Evolutionary conservation across 139 green algal species (phyloP).

Genomic region (Trebouxia sp.): DNA sequence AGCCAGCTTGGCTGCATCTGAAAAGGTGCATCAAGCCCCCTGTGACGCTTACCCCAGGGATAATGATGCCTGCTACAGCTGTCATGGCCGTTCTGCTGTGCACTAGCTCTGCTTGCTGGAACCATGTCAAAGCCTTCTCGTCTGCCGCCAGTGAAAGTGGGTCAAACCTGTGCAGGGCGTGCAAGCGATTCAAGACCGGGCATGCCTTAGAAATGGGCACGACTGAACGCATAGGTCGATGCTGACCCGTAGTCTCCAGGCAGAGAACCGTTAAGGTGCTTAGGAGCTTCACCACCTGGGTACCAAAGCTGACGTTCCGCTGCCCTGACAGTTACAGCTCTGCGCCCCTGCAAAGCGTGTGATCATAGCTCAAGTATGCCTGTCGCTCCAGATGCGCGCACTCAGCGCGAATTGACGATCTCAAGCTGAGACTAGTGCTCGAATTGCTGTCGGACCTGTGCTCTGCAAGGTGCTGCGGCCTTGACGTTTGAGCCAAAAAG

Average conservation of each 20-base stretch:
- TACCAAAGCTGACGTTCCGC: slow-evolving; percentile 45
- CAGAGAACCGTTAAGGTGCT: slow-evolving; percentile 53
- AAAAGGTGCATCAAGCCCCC: too few relatives aligned
- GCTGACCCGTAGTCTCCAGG: slow-evolving; percentile 60
- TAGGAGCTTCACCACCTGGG: slow-evolving; percentile 44
- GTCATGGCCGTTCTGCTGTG: slow-evolving; percentile 61
- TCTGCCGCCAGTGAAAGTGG: slow-evolving; percentile 83
- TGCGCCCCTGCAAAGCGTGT: background rate
- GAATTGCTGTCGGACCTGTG: background rate
- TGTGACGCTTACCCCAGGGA: slow-evolving; percentile 56
- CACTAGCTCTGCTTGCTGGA: slow-evolving; percentile 68
- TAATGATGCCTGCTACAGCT: slow-evolving; percentile 57
- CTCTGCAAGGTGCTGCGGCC: background rate
- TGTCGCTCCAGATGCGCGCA: too few relatives aligned
- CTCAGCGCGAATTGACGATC: too few relatives aligned
- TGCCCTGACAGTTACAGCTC: slow-evolving; percentile 12
- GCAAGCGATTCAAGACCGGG: too few relatives aligned
- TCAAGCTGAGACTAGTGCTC: too few relatives aligned
- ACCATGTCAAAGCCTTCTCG: slow-evolving; percentile 50
- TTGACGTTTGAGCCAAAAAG: background rate
- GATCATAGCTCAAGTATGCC: slow-evolving; percentile 1
- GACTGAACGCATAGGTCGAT: too few relatives aligned
- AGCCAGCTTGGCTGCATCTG: too few relatives aligned
- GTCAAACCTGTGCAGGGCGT: slow-evolving; percentile 83
- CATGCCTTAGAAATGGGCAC: too few relatives aligned